Base-by-base conservation (phyloP, 225 moss, liverwort and hornwort genomes). In the Bryum argenteum region DNA sequence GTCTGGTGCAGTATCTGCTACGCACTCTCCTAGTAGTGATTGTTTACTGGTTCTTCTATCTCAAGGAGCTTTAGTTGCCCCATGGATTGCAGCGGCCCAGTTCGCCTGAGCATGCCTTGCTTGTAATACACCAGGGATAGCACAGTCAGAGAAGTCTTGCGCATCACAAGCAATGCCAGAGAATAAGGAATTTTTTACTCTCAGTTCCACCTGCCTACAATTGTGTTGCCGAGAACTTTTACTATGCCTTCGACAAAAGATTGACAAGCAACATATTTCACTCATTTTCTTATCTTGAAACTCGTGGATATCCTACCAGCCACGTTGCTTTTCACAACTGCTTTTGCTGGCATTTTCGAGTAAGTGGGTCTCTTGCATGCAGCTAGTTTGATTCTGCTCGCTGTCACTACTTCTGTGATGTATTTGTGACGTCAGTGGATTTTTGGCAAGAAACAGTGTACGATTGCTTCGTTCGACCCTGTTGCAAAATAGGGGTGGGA, bases 41-140 rank as follows among this genome's bases (percentile, higher is more conserved):
- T 40, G n/a, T 52, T n/a, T 39, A 71, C 2, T 61, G 40, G 12
- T 62, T 6, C 71, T 22, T 60, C 8, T 23, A 38, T 22, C 39
- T 52, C 39, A 37, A 48, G 37, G 37, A 21, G 6, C 47, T 71
- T 71, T 59, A 37, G 21, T 37, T 15, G 10, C 16, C 33, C 14
- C 10, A 33, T 33, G 4, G 33, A 33, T 33, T 37, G 37, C 11
- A 10, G 9, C 21, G 33, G 37, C 48, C 21, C 20, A 47, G 59
- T 59, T 47, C 54, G 20, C 41, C 3, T 7, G 39, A 68, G 37
- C 60, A 48, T 48, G 38, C 47, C 37, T 33, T 39, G 51, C 22
- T 52, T 51, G 17, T 40, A 71, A 23, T 51, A 8, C 51, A 22
- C 61, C 8, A 51, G 21, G 40, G 11, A 22, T 71, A 21, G 71